Percentiles rank a stretch among this genome's conserved stretches.
Evolutionary conservation across 2,329 filamentous ascomycete species (phyloP).

Genomic region (Trichophyton schoenleinii): DNA sequence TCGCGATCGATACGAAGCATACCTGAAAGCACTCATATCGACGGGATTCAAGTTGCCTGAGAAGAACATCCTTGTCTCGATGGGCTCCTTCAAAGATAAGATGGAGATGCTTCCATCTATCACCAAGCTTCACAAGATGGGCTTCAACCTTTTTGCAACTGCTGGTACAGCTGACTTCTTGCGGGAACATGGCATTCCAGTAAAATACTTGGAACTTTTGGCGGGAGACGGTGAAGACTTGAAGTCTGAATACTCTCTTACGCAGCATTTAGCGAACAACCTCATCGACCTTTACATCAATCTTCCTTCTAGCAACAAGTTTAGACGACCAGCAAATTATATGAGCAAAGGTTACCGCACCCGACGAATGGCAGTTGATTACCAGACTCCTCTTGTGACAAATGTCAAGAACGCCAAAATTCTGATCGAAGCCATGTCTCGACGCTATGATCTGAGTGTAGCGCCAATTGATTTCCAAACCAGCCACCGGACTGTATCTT

Average conservation of each 20-base stretch:
- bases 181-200: conserved; percentile 78
- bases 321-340: conserved; percentile 91
- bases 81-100: conserved; percentile 97
- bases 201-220: conserved; percentile 87
- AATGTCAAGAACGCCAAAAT: conserved; percentile 99
- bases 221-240: conserved; percentile 66
- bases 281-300: conserved; percentile 99
- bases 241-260: conserved; percentile 91
- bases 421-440: conserved; percentile 81
- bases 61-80: conserved; percentile 87
- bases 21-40: conserved; percentile 88
- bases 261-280: conserved; percentile 93
- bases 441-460: conserved; percentile 75
- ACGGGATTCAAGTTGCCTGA: conserved; percentile 95
- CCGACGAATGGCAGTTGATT: conserved; percentile 92
- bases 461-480: conserved; percentile 81
- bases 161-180: conserved; percentile 94
- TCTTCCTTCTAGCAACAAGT: conserved; percentile 95
- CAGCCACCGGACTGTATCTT: conserved; percentile 62
- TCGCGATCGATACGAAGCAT: conserved; percentile 90
- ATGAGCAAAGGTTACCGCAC: conserved; percentile 97
- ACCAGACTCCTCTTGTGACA: conserved; percentile 91
- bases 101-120: conserved; percentile 92
- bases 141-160: conserved; percentile 92
- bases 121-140: conserved; percentile 74